Conservation (phyloP, 2,329 filamentous ascomycete genomes). For the Cercospora zeina region DNA sequence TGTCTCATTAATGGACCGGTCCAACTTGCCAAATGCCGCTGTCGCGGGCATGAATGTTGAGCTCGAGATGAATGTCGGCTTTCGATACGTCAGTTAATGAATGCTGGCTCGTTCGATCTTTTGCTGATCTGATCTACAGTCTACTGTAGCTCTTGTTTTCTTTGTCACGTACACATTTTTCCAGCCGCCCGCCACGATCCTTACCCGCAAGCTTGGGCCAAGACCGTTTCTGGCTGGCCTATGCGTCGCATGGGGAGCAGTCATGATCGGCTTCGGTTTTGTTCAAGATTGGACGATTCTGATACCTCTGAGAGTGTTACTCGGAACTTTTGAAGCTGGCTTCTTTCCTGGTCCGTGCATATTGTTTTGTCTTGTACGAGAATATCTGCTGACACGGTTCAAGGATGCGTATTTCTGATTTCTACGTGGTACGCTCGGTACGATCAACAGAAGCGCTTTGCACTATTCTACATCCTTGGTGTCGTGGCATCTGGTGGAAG, state of each 20-base stretch:
- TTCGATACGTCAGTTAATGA: constrained; percentile 35
- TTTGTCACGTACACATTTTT: constrained; percentile 38
- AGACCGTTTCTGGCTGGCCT: constrained; percentile 35
- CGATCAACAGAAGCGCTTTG: constrained; percentile 40
- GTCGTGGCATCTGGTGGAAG: constrained; percentile 47
- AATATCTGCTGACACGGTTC: neutral
- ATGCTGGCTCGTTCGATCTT: neutral
- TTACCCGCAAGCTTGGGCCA: constrained; percentile 37
- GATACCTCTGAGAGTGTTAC: constrained; percentile 56
- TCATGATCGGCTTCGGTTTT: constrained; percentile 65
- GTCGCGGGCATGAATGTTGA: constrained; percentile 48
- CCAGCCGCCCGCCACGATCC: constrained; percentile 36
- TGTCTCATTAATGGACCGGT: constrained; percentile 63
- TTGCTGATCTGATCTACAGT: constrained; percentile 16
- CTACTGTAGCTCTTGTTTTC: constrained; percentile 26
- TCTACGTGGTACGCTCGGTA: constrained; percentile 22
- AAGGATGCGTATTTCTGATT: constrained; percentile 33
- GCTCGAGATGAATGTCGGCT: constrained; percentile 33
- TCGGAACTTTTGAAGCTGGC: constrained; percentile 64
- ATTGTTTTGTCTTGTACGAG: neutral
- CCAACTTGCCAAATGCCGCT: constrained; percentile 15
- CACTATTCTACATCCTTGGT: constrained; percentile 50
- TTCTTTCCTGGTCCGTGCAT: constrained; percentile 37
- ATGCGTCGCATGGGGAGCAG: constrained; percentile 55
- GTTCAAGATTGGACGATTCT: constrained; percentile 53